Evolutionary conservation across 75 land plant species (phyloP).

Genomic region (Larix kaempferi): DNA sequence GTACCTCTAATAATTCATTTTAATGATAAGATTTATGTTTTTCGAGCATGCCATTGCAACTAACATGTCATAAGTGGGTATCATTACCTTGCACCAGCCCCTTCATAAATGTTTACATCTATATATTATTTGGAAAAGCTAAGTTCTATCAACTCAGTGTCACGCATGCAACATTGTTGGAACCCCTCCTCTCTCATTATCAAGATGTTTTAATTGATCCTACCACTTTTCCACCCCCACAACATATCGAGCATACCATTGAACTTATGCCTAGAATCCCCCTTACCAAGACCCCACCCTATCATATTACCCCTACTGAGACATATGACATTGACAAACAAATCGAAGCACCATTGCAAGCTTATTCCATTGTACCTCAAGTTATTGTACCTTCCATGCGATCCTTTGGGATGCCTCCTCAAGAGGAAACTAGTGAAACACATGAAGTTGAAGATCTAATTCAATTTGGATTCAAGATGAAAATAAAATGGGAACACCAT

Average conservation of each 20-base stretch:
- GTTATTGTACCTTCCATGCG: background rate
- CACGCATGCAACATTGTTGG: background rate
- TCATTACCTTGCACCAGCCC: too few species aligned
- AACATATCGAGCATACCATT: too few species aligned
- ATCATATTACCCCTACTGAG: too few species aligned
- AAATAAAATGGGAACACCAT: slow-evolving; percentile 61
- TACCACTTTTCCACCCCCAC: slow-evolving; percentile 38
- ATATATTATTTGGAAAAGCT: too few species aligned
- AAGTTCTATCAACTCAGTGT: too few species aligned
- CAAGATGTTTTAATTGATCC: too few species aligned
- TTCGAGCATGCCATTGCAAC: too few species aligned
- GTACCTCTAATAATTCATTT: too few species aligned
- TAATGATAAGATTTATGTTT: too few species aligned
- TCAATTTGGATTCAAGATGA: slow-evolving; percentile 63
- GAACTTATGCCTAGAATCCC: slow-evolving; percentile 9
- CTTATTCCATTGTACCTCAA: slow-evolving; percentile 11
- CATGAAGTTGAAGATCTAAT: slow-evolving; percentile 26
- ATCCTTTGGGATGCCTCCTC: slow-evolving; percentile 6
- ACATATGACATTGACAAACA: too few species aligned
- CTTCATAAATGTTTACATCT: too few species aligned
- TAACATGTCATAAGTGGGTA: too few species aligned
- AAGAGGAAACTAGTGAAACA: background rate
- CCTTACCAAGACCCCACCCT: background rate
- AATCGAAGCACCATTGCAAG: slow-evolving; percentile 11
- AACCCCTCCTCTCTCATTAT: slow-evolving; percentile 6